Evolutionary conservation across 2,329 filamentous ascomycete genomes (phyloP).

Genomic region (Tolypocladium ovalisporum): DNA sequence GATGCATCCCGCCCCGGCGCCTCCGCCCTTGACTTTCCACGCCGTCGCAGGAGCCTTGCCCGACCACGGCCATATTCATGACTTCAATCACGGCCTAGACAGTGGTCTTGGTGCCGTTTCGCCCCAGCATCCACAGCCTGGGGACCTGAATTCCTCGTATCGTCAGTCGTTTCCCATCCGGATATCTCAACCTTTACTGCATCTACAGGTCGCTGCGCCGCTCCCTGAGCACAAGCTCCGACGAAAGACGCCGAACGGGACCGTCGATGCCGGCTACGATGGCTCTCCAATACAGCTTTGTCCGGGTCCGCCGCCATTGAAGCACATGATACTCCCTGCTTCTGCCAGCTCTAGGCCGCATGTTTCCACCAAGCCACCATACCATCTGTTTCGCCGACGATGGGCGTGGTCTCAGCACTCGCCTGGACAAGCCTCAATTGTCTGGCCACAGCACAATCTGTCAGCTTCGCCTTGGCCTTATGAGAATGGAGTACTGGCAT

Average conservation of each 20-base stretch:
- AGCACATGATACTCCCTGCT: slow-evolving; percentile 70
- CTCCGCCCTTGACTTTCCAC: slow-evolving; percentile 28
- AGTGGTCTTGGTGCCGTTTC: neutral
- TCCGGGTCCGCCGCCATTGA: slow-evolving; percentile 64
- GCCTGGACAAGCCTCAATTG: neutral
- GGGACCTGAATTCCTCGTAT: slow-evolving; percentile 13
- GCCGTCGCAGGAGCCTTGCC: slow-evolving; percentile 13
- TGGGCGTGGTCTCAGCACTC: neutral
- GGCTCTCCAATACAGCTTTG: slow-evolving; percentile 64
- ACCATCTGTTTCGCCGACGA: neutral
- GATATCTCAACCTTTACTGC: slow-evolving; percentile 17
- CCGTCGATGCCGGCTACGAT: slow-evolving; percentile 83
- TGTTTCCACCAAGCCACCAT: slow-evolving; percentile 3
- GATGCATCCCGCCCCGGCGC: slow-evolving; percentile 40
- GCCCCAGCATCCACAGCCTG: slow-evolving; percentile 13
- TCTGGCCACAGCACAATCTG: neutral
- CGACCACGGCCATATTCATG: slow-evolving; percentile 5
- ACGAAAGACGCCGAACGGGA: slow-evolving; percentile 91
- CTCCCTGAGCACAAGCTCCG: slow-evolving; percentile 49
- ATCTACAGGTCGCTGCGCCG: slow-evolving; percentile 10
- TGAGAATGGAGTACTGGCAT: neutral
- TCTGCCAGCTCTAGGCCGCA: slow-evolving; percentile 11
- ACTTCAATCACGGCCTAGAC: neutral
- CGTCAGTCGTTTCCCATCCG: slow-evolving; percentile 21
- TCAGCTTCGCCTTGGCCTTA: neutral